Base-by-base conservation (phyloP, 179 eudicot species). In the Amaranthus tricolor region DNA sequence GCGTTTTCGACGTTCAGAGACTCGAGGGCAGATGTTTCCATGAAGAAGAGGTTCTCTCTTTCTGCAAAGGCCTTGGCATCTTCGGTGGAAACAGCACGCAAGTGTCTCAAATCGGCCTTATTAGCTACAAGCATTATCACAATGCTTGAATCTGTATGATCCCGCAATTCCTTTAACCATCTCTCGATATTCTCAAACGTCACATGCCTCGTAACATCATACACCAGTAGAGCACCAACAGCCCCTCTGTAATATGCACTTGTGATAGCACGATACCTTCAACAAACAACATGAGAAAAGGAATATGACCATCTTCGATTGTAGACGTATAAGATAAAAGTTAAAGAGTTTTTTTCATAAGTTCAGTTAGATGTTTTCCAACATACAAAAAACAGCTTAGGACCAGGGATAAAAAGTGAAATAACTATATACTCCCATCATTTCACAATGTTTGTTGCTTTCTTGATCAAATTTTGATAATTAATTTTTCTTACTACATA, bases 21-120 rank as follows among this genome's bases (percentile, higher is more conserved):
- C 40, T 82, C 85, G 1, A 82, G 79, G 66, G 85, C 85, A 9
- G 85, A 82, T 17, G 85, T 82, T 61, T 82, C 85, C 85, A 82
- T 82, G 79, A 78, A 82, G 31, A 53, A 82, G 7, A 76, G 72
- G 7, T 31, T 66, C 73, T 82, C 82, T 21, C 72, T 78, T n/a
- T 82, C 85, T 3, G 82, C 82, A 71, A 82, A 82, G 16, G 74
- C 66, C 57, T 78, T 79, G 66, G 85, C 82, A 61, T 78, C 79
- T 49, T 82, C 85, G 9, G 77, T 76, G 13, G 80, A 66, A 48
- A 80, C 76, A n/a, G 80, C 83, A 62, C 80, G 77, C 66, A 76
- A 58, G 67, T 80, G 80, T 11, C 80, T 72, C 64, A 80, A 31
- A 73, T 80, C 83, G 3, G 77, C 83, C 71, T 80, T 80, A 74